These are phyloP conservation scores for Pseudogymnoascus sp. DNA, from an alignment of 2,329 filamentous ascomycete species.

Conservation along the genomic window DNA sequence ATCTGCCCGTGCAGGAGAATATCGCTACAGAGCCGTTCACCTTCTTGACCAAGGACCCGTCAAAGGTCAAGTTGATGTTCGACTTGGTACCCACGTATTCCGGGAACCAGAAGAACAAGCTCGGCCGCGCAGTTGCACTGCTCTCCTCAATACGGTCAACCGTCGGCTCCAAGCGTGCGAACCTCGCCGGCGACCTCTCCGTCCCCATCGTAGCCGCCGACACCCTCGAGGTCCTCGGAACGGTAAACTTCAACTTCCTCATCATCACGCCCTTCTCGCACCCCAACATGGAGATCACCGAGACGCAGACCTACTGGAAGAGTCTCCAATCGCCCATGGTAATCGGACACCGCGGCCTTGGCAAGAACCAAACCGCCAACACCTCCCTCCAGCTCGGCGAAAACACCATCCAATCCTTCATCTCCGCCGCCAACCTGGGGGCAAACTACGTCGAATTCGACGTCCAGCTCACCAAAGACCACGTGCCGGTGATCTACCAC, in stretches of 20 bases:
- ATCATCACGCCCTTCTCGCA: slow-evolving; percentile 92
- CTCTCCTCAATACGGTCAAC: slow-evolving; percentile 78
- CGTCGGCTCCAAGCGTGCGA: slow-evolving; percentile 80
- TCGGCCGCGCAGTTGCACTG: slow-evolving; percentile 82
- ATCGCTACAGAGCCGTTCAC: slow-evolving; percentile 89
- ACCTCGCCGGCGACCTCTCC: slow-evolving; percentile 82
- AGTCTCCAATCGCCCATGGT: slow-evolving; percentile 83
- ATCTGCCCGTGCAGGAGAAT: slow-evolving; percentile 88
- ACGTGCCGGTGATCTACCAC: slow-evolving; percentile 96
- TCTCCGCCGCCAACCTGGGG: slow-evolving; percentile 87
- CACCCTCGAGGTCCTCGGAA: slow-evolving; percentile 81
- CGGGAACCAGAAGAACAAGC: slow-evolving; percentile 77
- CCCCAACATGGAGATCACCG: slow-evolving; percentile 85
- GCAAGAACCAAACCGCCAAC: slow-evolving; percentile 80
- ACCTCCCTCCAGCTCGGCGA: slow-evolving; percentile 90
- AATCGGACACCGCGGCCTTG: slow-evolving; percentile 65
- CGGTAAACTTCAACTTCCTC: slow-evolving; percentile 94
- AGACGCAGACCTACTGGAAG: slow-evolving; percentile 93
- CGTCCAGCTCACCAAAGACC: slow-evolving; percentile 97
- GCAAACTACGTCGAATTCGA: slow-evolving; percentile 72
- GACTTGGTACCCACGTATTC: slow-evolving; percentile 95
- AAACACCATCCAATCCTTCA: slow-evolving; percentile 93
- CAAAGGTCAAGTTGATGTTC: slow-evolving; percentile 82
- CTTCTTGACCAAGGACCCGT: slow-evolving; percentile 70
- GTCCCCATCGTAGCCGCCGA: slow-evolving; percentile 82